A percentile compares a stretch with the other conserved stretches of the same genome.
Evolutionary conservation across 805 yeast species (phyloP).

Genomic region (Candida sithepensis): DNA sequence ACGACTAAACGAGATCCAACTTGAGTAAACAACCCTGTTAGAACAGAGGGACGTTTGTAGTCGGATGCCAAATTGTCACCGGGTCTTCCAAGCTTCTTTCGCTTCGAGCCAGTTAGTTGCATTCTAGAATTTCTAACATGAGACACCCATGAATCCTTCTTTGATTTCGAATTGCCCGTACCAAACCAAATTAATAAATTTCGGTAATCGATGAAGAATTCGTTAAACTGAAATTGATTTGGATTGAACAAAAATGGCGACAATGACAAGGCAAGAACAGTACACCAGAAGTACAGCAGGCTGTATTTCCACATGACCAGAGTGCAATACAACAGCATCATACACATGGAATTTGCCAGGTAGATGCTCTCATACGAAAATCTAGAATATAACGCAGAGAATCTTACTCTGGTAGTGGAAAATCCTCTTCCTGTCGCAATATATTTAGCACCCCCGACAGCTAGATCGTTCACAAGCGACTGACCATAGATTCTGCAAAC

Average conservation of each 20-base stretch:
- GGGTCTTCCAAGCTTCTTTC: constrained; percentile 34
- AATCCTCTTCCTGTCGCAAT: constrained; percentile 82
- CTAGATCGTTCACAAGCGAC: constrained; percentile 61
- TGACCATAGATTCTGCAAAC: constrained; percentile 75
- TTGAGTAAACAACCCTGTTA: constrained; percentile 40
- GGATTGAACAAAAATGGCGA: constrained; percentile 79
- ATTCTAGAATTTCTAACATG: constrained; percentile 50
- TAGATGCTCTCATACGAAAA: constrained; percentile 67
- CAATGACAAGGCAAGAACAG: constrained; percentile 58
- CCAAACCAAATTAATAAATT: constrained; percentile 49
- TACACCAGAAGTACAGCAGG: constrained; percentile 68
- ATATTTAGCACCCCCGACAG: constrained; percentile 78
- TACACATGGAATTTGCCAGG: constrained; percentile 52
- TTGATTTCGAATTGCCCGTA: constrained; percentile 44
- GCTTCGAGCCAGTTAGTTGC: constrained; percentile 54
- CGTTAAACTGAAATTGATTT: constrained; percentile 66
- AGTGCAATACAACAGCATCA: constrained; percentile 54
- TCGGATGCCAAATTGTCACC: constrained; percentile 40
- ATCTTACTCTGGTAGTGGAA: constrained; percentile 70
- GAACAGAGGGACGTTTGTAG: constrained; percentile 46
- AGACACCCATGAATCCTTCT: constrained; percentile 40
- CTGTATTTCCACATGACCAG: constrained; percentile 59
- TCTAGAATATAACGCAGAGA: constrained; percentile 60
- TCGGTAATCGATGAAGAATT: constrained; percentile 67
- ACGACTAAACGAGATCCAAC: constrained; percentile 36